phyloP scores from a whole-genome alignment of 2,329 filamentous ascomycete species.

The Colletotrichum sidae region DNA sequence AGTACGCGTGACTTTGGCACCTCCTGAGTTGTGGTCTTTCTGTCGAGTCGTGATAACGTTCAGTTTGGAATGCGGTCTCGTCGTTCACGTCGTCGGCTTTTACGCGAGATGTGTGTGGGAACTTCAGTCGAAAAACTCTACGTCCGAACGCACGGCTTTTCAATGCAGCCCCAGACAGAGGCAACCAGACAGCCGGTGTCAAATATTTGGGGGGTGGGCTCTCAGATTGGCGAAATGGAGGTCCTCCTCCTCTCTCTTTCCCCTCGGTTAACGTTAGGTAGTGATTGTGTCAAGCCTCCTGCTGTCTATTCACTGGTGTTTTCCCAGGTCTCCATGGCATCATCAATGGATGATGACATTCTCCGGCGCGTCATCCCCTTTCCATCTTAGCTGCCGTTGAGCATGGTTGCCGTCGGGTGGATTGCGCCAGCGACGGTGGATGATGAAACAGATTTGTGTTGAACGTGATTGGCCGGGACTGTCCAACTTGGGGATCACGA shows the following conservation, averaged over 20 bases:
- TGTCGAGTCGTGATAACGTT: neutral
- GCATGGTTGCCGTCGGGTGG: constrained; percentile 5
- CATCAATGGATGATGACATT: constrained; percentile 36
- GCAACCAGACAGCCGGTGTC: neutral
- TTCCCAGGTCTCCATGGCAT: constrained; percentile 27
- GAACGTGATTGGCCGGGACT: constrained; percentile 13
- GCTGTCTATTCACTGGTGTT: neutral
- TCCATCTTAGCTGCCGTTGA: constrained; percentile 22
- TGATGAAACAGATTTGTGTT: neutral
- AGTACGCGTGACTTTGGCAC: neutral
- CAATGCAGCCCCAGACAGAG: constrained; percentile 13
- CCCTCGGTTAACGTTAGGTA: neutral
- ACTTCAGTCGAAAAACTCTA: constrained; percentile 4
- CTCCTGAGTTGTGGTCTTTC: neutral
- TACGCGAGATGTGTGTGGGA: neutral
- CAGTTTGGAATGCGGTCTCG: neutral
- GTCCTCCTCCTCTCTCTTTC: neutral
- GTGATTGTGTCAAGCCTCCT: neutral
- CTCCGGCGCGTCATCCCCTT: constrained; percentile 20
- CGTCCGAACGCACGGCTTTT: constrained; percentile 26
- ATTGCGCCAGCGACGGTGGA: constrained; percentile 4
- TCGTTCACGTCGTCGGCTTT: constrained; percentile 7
- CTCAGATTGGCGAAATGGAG: constrained; percentile 21
- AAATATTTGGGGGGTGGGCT: neutral
- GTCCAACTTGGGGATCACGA: constrained; percentile 16